Evolutionary conservation across 345 rosid genomes (phyloP), one percentile per base, ranked within the genome.

Genomic region (Laguncularia racemosa): DNA sequence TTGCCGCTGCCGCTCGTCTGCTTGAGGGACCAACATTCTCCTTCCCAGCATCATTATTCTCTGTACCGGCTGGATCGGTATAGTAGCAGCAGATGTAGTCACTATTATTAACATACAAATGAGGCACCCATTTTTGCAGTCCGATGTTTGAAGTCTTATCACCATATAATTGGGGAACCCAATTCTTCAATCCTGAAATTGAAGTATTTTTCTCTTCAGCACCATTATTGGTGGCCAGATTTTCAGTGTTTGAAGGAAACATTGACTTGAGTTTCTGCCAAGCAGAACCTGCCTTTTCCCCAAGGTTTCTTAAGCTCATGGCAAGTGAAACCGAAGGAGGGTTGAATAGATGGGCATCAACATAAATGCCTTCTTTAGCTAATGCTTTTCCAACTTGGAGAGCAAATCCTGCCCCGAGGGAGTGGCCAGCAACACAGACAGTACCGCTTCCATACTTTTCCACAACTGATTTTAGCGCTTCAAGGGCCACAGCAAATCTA

Each of bases 381-480:
- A 93, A 74, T 9, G 97, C 78, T 65, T 90, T 93, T n/a, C 97
- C 99, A 10, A 88, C 95, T 69, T 93, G 99, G 40, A 93, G 68
- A 44, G 99, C 96, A 64, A 93, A 87, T 23, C 95, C 97, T 33
- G 99, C 99, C 53, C 99, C 99, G 28, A 93, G 69, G 1, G 99
- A 93, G 77, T 93, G 99, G 28, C 97, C 97, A 7, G 88, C 95
- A 14, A 90, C 55, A 68, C 95, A 89, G 1, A 88, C 95, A 38
- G 84, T 82, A 70, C 64, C 68, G 71, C 96, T 88, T 26, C 97
- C 99, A 19, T 82, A 82, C 58, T 78, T 82, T 65, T 74, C 80
- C 15, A 88, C 90, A n/a, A 79, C 81, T 11, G 79, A 71, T 52
- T 69, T 80, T 56, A 88, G 58, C 9, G 95, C 90, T 23, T 79